Base-by-base conservation (phyloP, 805 yeast genomes). In the Yarrowia keelungensis region DNA sequence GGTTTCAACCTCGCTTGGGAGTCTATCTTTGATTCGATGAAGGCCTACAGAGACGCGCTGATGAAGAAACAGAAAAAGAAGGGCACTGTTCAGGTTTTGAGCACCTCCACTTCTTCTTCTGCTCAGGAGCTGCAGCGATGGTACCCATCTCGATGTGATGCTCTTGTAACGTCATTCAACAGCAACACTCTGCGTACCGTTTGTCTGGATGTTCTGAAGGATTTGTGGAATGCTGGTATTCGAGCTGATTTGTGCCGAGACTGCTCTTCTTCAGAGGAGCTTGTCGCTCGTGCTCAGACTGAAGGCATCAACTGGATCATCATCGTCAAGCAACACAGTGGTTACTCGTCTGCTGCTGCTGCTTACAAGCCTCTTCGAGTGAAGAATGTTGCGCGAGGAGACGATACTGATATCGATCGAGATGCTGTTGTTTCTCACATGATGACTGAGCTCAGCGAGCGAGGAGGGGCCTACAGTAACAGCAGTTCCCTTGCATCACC, bases 1-100 rank as follows among this genome's bases (percentile, higher is more conserved):
- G 98, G 99, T 0, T 89, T 95, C 75, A 89, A 91, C 71, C 77
- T 95, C 69, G 91, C 95, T 0, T 87, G 91, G 83, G 92, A 89
- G 73, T 84, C 84, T 51, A 79, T 89, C 0, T 84, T 86, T 71
- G 81, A 81, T 36, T 78, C 84, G 5, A 85, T 87, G 73, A 73
- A n/a, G 75, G 74, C 77, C 71, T 73, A 58, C 64, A 68, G 76
- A 35, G 76, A 74, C 39, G 42, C 65, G 2, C 45, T 69, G 39
- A 32, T 68, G 38, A 73, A 71, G 65, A 71, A 70, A 46, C 53
- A 67, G 8, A 67, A 69, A 58, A 72, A 67, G 53, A 71, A 73
- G 59, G 49, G 61, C 42, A n/a, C 61, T 3, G 81, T 80, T 14
- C 50, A 65, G 50, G 61, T 51, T 10, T 38, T 65, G 26, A 38